phyloP scores from a whole-genome alignment of 2,329 filamentous ascomycete genomes.

The Spiromastix sp. region DNA sequence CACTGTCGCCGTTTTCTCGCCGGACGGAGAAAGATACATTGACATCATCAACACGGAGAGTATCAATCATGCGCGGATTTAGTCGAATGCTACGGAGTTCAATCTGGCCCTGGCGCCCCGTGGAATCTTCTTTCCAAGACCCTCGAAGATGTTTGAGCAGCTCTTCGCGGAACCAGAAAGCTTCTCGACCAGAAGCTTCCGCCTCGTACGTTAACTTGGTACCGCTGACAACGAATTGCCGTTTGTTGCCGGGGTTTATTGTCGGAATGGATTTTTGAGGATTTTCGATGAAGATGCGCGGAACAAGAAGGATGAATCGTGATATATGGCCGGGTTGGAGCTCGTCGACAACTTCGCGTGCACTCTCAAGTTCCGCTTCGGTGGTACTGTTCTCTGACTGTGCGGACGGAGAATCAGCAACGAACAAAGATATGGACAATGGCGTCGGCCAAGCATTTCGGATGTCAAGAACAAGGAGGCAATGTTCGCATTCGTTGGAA shows the following conservation, averaged over 20 bases:
- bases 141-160: slow-evolving; percentile 62
- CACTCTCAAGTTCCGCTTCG: slow-evolving; percentile 17
- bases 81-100: slow-evolving; percentile 69
- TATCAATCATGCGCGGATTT: slow-evolving; percentile 69
- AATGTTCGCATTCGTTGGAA: slow-evolving; percentile 50
- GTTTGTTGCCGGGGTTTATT: slow-evolving; percentile 67
- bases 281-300: slow-evolving; percentile 64
- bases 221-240: slow-evolving; percentile 85
- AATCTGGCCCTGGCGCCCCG: slow-evolving; percentile 53
- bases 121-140: slow-evolving; percentile 57
- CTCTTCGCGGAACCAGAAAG: slow-evolving; percentile 84
- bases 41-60: slow-evolving; percentile 69
- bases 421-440: slow-evolving; percentile 54
- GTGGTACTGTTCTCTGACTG: slow-evolving; percentile 12
- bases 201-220: slow-evolving; percentile 68
- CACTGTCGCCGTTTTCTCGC: slow-evolving; percentile 20
- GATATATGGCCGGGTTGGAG: slow-evolving; percentile 54
- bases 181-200: slow-evolving; percentile 67
- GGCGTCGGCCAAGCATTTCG: slow-evolving; percentile 83
- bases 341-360: slow-evolving; percentile 31
- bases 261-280: slow-evolving; percentile 69
- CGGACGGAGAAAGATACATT: slow-evolving; percentile 45
- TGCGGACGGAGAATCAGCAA: slow-evolving; percentile 22
- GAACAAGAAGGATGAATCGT: slow-evolving; percentile 65
- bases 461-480: slow-evolving; percentile 70